A percentile compares a stretch with the other conserved stretches of the same genome.
Evolutionary conservation across 306 rosid species (phyloP).

Genomic region (Rosa lucieae): DNA sequence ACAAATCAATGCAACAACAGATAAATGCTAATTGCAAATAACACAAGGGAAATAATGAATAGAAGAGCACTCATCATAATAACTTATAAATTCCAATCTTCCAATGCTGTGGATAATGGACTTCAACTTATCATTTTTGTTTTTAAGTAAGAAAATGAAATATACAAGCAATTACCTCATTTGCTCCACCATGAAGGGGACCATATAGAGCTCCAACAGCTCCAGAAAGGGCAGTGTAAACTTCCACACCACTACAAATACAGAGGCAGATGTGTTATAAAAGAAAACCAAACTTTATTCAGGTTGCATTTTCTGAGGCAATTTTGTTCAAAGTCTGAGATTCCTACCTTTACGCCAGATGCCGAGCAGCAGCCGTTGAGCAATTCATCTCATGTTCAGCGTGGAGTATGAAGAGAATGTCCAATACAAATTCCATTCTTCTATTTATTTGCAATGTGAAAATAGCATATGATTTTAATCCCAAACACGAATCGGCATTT

Average conservation of each 20-base stretch:
- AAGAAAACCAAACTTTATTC: not conserved
- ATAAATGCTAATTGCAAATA: no score
- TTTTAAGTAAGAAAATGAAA: not conserved
- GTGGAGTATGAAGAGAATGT: conserved; percentile 78
- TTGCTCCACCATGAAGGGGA: conserved; percentile 92
- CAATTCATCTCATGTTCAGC: conserved; percentile 98
- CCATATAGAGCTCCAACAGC: conserved; percentile 91
- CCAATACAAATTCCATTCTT: no score
- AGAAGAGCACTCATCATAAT: no score
- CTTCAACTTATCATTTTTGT: not conserved
- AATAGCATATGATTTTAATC: no score
- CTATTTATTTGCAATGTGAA: no score
- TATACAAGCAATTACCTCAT: conserved; percentile 53
- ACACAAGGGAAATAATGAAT: no score
- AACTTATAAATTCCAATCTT: not conserved
- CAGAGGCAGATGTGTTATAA: conserved; percentile 15
- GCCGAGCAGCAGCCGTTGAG: conserved; percentile 85
- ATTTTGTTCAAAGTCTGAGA: conserved; percentile 19
- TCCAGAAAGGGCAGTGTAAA: conserved; percentile 84
- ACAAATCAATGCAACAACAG: no score
- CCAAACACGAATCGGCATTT: no score
- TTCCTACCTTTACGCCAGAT: conserved; percentile 80
- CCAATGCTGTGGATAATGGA: not conserved
- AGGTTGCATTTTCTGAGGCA: not conserved
- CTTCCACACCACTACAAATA: conserved; percentile 78